A percentile compares a stretch with the other conserved stretches of the same genome.
These are phyloP conservation scores for Diaporthe citri DNA, from an alignment of 2,329 filamentous ascomycete species.

Conservation along the genomic window DNA sequence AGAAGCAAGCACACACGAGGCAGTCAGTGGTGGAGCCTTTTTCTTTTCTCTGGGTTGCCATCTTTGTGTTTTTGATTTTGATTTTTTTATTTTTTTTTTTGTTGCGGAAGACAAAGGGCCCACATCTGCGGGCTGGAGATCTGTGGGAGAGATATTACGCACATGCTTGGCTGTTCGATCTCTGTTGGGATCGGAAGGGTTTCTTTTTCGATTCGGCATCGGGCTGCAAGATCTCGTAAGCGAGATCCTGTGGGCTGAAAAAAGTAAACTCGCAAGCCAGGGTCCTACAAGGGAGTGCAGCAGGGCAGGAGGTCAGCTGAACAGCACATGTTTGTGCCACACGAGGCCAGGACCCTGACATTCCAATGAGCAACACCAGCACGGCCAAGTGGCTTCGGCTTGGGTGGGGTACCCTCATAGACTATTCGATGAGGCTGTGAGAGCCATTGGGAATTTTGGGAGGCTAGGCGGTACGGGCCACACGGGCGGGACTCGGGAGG, in stretches of 20 bases:
- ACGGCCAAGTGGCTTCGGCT: conserved; percentile 38
- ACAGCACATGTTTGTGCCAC: conserved; percentile 34
- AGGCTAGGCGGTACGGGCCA: conserved; percentile 29
- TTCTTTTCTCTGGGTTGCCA: neutral
- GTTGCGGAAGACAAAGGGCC: conserved; percentile 10
- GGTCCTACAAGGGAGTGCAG: conserved; percentile 23
- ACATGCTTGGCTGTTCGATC: conserved; percentile 24
- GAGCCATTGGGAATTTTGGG: conserved; percentile 25
- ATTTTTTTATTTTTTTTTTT: neutral
- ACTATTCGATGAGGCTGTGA: conserved; percentile 40
- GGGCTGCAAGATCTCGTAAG: conserved; percentile 25
- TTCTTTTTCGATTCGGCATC: conserved; percentile 24
- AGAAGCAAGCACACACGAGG: conserved; percentile 24
- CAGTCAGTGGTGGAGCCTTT: neutral
- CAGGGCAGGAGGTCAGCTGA: conserved; percentile 37
- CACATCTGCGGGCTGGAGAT: conserved; percentile 17
- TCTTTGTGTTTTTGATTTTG: neutral
- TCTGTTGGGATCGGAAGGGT: conserved; percentile 25
- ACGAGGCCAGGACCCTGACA: conserved; percentile 17
- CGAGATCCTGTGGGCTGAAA: conserved; percentile 31
- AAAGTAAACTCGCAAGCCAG: conserved; percentile 35
- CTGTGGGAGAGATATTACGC: conserved; percentile 11
- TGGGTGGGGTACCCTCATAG: conserved; percentile 31
- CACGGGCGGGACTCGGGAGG: conserved; percentile 4
- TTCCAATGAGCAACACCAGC: conserved; percentile 26